Base-by-base conservation (phyloP, 2,329 filamentous ascomycete genomes). In the Fusarium algeriense region DNA sequence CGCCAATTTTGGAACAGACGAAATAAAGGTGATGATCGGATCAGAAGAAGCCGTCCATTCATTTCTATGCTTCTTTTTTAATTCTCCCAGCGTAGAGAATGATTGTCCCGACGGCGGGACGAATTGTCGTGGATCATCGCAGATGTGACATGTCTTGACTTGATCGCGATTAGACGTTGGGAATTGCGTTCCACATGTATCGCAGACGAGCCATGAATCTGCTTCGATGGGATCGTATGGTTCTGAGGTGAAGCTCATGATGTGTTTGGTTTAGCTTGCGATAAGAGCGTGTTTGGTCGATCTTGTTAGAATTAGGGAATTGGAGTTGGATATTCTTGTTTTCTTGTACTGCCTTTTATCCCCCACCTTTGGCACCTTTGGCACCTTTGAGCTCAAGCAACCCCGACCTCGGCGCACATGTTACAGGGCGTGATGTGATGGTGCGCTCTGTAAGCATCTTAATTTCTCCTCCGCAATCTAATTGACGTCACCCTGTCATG, bases 61-160 rank as follows among this genome's bases (percentile, higher is more conserved):
- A 77, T 92, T 93, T 30, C 77, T 81, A 77, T 90, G 84, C 8
- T 71, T 64, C 14, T 76, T 73, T 23, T 80, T 81, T 28, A 89
- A 75, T 2, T 80, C 80, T 2, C 80, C 78, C 28, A 93, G 85
- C 1, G 86, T 90, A 0, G 89, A 91, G 82, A 92, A 94, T 26
- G 83, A 80, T 81, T 94, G 92, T 2, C 80, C 78, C 4, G 78
- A 75, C 0, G 76, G 67, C 1, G 91, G 91, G 1, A 92, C 89
- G 76, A 87, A 94, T 80, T 94, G 91, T 7, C 92, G 87, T 1
- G 91, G 85, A 78, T 93, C 91, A 78, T 93, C 91, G 81, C 92
- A 94, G 69, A 94, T 92, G 63, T 87, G 86, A 81, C 92, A 94
- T 7, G 83, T 86, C 58, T 81, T 84, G 45, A 89, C 81, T 32